These are phyloP conservation scores for Moricandia moricandioides DNA, from an alignment of 345 rosid species.

Conservation along the genomic window DNA sequence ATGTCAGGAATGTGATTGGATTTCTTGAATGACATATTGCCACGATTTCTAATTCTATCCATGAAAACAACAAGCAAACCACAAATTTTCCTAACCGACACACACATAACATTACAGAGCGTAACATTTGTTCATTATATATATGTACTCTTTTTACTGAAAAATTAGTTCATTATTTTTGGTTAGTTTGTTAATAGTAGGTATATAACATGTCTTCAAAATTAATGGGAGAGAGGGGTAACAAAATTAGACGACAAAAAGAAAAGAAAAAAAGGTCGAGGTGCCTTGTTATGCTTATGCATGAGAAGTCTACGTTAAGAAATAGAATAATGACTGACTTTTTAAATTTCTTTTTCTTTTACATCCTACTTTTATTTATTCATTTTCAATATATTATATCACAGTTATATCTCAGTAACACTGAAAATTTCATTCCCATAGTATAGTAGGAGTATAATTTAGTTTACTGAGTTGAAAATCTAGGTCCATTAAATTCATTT, in stretches of 20 bases:
- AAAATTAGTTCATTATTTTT: not conserved
- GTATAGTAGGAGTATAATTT: not conserved
- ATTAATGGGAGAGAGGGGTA: not conserved
- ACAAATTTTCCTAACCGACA: not conserved
- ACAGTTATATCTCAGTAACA: not conserved
- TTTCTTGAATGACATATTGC: slow-evolving; percentile 10
- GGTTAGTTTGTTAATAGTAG: not conserved
- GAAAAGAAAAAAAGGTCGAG: slow-evolving; percentile 1
- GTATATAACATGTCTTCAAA: not conserved
- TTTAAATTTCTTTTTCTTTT: slow-evolving; percentile 23
- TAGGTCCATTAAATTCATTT: not conserved
- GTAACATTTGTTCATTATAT: not conserved
- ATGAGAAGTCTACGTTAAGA: slow-evolving; percentile 50
- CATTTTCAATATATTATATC: not conserved
- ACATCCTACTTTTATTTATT: not conserved
- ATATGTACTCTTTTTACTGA: no score
- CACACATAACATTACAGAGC: not conserved
- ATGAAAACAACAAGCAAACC: slow-evolving; percentile 24
- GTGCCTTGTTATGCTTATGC: slow-evolving; percentile 36
- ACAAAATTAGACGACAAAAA: not conserved
- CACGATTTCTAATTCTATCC: not conserved
- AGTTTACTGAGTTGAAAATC: not conserved
- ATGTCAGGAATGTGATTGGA: not conserved
- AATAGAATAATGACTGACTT: slow-evolving; percentile 39
- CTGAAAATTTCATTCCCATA: not conserved